Evolutionary conservation across 306 rosid species (phyloP), one percentile per base, ranked within the genome.

Genomic region (Cicer bijugum): DNA sequence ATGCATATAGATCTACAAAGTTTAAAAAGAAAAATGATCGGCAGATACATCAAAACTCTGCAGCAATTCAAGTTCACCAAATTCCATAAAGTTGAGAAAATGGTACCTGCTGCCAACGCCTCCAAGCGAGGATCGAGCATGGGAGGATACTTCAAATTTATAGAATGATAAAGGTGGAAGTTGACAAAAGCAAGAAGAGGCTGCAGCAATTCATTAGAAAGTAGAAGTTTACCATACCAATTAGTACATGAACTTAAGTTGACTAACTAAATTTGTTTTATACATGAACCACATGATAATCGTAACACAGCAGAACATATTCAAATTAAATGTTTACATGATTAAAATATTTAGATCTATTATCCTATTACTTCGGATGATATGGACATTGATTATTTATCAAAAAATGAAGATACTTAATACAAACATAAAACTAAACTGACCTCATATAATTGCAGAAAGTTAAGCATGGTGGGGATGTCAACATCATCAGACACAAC

Each of bases 61-160:
- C 45, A 74, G 68, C 58, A 60, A 75, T 16, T 71, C 28, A 61
- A 8, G 75, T 40, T 47, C 51, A 48, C 23, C 39, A 37, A 69
- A 67, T 38, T 61, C 12, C 8, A 16, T 14, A 43, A 23, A 33
- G 52, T 44, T 11, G 11, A 16, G 35, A 60, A 55, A 64, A 68
- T 8, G 9, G 11, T 74, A 91, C 97, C 98, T 69, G 90, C 91
- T 63, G 97, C 95, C 60, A 88, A 75, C 63, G 95, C 91, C 82
- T 94, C 98, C 86, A 88, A 75, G 40, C 74, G 81, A 14, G 92
- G 86, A 86, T 94, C 92, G 62, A 91, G 95, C 33, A 87, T 84
- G 1, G 97, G 98, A 4, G 97, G 98, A 74, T 94, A 94, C 82
- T 82, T 89, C 81, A 88, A 81, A 78, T 87, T 86, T 72, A 94